Evolutionary conservation across 805 yeast species (phyloP), one percentile per base, ranked within the genome.

Genomic region (Schwanniomyces polymorphus): DNA sequence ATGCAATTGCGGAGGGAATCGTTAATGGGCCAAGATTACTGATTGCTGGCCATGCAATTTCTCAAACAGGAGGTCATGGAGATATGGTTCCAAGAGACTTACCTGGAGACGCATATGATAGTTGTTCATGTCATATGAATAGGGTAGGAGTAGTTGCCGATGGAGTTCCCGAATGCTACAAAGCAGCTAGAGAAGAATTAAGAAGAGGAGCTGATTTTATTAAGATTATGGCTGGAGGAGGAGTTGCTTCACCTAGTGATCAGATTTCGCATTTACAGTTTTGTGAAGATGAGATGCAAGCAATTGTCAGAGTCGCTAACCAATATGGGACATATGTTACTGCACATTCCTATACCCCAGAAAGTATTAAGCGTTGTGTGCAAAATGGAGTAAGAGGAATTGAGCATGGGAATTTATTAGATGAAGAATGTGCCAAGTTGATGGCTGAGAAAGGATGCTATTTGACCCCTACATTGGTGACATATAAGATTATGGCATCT

Each of bases 21-120:
- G 54, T 60, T 18, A 47, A 48, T 21, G 66, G 65, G 0, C 66
- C 66, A 2, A 49, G 64, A 38, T 34, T 58, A 8, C 51, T 61
- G 25, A 50, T 54, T 33, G 51, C 59, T 25, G 66, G 64, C 4
- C 50, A 47, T 23, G 61, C 62, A 10, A 47, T 61, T 16, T 56
- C 63, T 21, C 65, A 61, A 45, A 61, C 66, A 4, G 66, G 64
- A 21, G 66, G 65, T 2, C 66, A 60, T 51, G 63, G 57, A 11
- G 64, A 61, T 44, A 37, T 56, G 47, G 43, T 61, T 28, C 53
- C 53, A 26, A 50, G 38, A 5, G 59, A 53, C 16, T 40, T 59
- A 23, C 61, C 63, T 10, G 55, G 50, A 16, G 56, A 52, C n/a
- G 52, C 59, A 1, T 51, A 49, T 28, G 61, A 55, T 33, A 52